These are phyloP conservation scores for Gynostemma pentaphyllum DNA, from an alignment of 306 rosid genomes.

Conservation along the genomic window DNA sequence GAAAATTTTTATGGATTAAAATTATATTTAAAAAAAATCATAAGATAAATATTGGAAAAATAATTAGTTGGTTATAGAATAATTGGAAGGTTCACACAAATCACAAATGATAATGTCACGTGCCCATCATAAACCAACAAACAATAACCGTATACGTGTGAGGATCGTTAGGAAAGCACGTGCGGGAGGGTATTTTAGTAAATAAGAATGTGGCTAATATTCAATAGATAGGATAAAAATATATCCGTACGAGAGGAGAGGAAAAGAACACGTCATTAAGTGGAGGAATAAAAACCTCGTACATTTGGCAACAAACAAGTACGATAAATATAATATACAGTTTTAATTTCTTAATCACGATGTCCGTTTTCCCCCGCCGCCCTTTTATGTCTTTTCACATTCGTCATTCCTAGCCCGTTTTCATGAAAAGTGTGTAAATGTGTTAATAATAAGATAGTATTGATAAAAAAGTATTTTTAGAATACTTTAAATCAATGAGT, in stretches of 20 bases:
- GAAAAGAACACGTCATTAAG: not conserved
- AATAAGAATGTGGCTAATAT: not conserved
- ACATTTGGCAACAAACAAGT: not conserved
- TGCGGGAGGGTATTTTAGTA: not conserved
- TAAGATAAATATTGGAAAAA: not conserved
- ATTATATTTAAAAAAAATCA: not conserved
- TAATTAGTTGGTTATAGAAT: not conserved
- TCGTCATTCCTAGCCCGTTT: no score
- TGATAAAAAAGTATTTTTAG: no score
- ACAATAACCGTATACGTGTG: not conserved
- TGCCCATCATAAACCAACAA: not conserved
- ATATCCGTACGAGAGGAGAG: not conserved
- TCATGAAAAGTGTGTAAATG: no score
- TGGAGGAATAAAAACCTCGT: not conserved
- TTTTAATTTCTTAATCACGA: no score
- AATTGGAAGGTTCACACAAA: not conserved
- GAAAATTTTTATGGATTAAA: no score
- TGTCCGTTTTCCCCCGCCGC: no score
- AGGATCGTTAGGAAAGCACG: not conserved
- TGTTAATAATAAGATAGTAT: no score
- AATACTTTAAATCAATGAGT: no score
- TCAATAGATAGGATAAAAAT: not conserved
- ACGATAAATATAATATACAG: no score
- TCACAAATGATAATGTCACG: not conserved
- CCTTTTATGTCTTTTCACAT: no score